These are phyloP conservation scores for Colletotrichum siamense DNA, from an alignment of 2,329 filamentous ascomycete species.

Conservation along the genomic window DNA sequence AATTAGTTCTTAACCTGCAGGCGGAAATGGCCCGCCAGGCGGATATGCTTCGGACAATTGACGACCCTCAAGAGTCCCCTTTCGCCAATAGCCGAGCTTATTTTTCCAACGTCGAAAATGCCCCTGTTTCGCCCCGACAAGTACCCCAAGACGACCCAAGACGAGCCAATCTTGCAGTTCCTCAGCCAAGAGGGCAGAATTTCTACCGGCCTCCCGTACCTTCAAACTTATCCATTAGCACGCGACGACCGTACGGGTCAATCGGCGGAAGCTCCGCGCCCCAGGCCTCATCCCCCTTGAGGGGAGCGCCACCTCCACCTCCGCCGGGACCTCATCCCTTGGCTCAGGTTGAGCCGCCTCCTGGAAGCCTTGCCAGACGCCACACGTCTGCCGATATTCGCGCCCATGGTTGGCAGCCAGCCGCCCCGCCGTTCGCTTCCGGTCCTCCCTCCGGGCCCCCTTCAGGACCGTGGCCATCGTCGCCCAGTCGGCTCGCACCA, in stretches of 20 bases:
- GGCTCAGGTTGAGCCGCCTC: slow-evolving; percentile 65
- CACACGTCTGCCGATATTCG: slow-evolving; percentile 97
- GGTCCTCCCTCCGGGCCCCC: slow-evolving; percentile 53
- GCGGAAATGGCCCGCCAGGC: slow-evolving; percentile 66
- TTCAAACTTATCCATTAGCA: slow-evolving; percentile 79
- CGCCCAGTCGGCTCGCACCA: slow-evolving; percentile 52
- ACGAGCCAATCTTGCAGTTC: slow-evolving; percentile 70
- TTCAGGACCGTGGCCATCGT: slow-evolving; percentile 59
- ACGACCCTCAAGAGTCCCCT: slow-evolving; percentile 71
- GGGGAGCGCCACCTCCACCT: slow-evolving; percentile 69
- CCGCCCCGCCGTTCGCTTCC: slow-evolving; percentile 55
- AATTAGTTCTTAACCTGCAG: slow-evolving; percentile 60
- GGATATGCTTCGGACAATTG: slow-evolving; percentile 60
- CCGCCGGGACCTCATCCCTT: slow-evolving; percentile 70
- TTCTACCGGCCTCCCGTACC: slow-evolving; percentile 81
- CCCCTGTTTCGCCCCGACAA: slow-evolving; percentile 87
- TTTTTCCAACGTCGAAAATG: slow-evolving; percentile 72
- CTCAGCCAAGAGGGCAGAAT: slow-evolving; percentile 60
- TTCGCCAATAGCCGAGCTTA: slow-evolving; percentile 70
- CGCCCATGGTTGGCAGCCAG: slow-evolving; percentile 78
- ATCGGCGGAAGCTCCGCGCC: slow-evolving; percentile 73
- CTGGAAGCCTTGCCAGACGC: slow-evolving; percentile 76
- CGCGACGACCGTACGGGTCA: slow-evolving; percentile 83
- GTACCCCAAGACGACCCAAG: slow-evolving; percentile 84
- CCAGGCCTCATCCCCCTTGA: slow-evolving; percentile 76